Base-by-base conservation (phyloP, 306 rosid genomes). In the Lathyrus tuberosus region DNA sequence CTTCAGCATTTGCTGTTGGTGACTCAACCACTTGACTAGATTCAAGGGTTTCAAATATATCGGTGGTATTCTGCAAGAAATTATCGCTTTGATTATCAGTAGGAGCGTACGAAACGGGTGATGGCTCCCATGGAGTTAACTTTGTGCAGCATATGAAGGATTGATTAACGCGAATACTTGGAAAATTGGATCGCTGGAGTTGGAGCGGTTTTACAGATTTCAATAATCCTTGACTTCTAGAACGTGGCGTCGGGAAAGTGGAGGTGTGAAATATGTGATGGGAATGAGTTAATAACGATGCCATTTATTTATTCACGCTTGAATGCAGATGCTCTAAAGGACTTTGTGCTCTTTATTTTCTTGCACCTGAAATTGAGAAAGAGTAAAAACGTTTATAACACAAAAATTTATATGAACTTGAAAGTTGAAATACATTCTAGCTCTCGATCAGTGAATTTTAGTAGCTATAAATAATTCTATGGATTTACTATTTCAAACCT, bases 111-210 rank as follows among this genome's bases (percentile, higher is more conserved):
- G 88, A 18, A 70, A 85, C 79, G 2, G 95, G 86, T 4, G 92
- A 74, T 70, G 91, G 76, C 69, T 87, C 95, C 95, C 91, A 87
- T 37, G 86, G 89, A 62, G 87, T 83, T 74, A 82, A 54, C 76
- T 86, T 77, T 57, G 95, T 54, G 82, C 89, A 84, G 86, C 82
- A 69, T 79, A 86, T 22, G 47, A 76, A 51, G 57, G 89, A 68
- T 31, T 26, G 41, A 24, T 76, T 87, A 33, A 65, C 42, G 72
- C 18, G 83, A 73, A 66, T 48, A 44, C 65, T 17, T 38, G 81
- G 83, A 31, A 81, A 71, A 28, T 62, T 16, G 17, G 51, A 64
- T 48, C 71, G 57, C n/a, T 40, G 81, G 65, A 70, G 57, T 51
- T 58, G 85, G 62, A 75, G 73, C 24, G 44, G 28, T 49, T 77